phyloP scores from a whole-genome alignment of 2,329 filamentous ascomycete species.

The Diaporthe sp. region DNA sequence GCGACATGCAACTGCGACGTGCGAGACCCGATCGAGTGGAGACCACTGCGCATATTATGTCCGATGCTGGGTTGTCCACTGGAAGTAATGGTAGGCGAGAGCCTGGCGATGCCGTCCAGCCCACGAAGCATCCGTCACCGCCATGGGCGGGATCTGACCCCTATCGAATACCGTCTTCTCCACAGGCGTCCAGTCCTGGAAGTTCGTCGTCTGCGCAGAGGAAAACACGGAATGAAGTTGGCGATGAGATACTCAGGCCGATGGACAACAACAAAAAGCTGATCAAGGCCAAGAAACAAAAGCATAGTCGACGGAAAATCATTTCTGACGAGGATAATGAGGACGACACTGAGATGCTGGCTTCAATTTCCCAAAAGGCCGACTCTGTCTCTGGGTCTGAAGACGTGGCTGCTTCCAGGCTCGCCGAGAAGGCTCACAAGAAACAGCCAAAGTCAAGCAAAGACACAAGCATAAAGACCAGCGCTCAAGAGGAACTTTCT shows the following conservation, averaged over 20 bases:
- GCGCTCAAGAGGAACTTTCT: neutral
- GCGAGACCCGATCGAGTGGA: neutral
- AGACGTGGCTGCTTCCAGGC: neutral
- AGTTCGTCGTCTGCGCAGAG: neutral
- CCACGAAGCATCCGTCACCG: neutral
- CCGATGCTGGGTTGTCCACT: neutral
- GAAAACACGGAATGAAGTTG: too few species aligned
- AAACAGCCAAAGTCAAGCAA: constrained; percentile 17
- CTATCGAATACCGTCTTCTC: constrained; percentile 35
- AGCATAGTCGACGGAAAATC: constrained; percentile 14
- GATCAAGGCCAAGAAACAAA: neutral
- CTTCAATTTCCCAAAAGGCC: neutral
- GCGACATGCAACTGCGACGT: too few species aligned
- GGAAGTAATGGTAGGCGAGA: neutral
- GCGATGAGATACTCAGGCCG: neutral
- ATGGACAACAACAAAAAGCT: neutral
- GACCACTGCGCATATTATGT: neutral
- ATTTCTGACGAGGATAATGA: constrained; percentile 37
- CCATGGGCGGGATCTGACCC: constrained; percentile 8
- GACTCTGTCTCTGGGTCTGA: neutral
- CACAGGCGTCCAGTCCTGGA: neutral
- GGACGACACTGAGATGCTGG: neutral
- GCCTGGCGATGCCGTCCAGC: neutral
- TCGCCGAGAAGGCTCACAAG: neutral
- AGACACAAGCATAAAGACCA: neutral